These are phyloP conservation scores for Podaxis mareebaensis DNA, from an alignment of 768 basidiomycete species.

Conservation along the genomic window DNA sequence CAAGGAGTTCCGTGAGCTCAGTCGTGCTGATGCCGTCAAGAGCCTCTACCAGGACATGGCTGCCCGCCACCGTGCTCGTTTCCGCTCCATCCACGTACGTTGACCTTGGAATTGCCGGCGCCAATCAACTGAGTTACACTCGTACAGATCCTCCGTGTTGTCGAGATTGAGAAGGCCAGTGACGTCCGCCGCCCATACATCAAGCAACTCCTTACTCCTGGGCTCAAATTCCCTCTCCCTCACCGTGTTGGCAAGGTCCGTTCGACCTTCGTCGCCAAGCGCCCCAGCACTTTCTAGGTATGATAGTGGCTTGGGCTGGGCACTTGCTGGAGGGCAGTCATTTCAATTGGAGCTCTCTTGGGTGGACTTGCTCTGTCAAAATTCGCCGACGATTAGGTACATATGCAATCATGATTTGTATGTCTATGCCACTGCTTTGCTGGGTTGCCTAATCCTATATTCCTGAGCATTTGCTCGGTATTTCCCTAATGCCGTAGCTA, in stretches of 20 bases:
- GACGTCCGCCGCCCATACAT: conserved; percentile 97
- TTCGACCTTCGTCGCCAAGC: conserved; percentile 78
- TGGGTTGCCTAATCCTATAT: background rate
- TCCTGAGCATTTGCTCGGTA: too few species aligned
- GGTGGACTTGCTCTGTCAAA: conserved; percentile 1
- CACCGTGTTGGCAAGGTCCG: conserved; percentile 80
- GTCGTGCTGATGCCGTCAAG: conserved; percentile 93
- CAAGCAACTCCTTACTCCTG: conserved; percentile 88
- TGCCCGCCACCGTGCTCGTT: conserved; percentile 97
- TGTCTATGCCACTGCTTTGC: background rate
- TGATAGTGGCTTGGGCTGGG: background rate
- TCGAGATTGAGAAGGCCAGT: conserved; percentile 89
- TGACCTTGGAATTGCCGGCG: background rate
- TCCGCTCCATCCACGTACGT: conserved; percentile 95
- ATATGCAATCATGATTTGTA: conserved; percentile 8
- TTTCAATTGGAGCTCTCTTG: background rate
- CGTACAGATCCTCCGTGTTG: conserved; percentile 89
- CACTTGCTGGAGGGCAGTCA: too few species aligned
- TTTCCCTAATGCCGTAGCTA: too few species aligned
- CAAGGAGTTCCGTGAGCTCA: conserved; percentile 98
- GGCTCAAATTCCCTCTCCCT: conserved; percentile 96
- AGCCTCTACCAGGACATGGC: conserved; percentile 99
- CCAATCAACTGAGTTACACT: background rate
- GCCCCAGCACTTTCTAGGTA: conserved; percentile 71
- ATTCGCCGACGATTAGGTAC: conserved; percentile 4